A percentile compares a stretch with the other conserved stretches of the same genome.
phyloP scores from a whole-genome alignment of 1,284 basidiomycete genomes.

The Xanthoconium separans region DNA sequence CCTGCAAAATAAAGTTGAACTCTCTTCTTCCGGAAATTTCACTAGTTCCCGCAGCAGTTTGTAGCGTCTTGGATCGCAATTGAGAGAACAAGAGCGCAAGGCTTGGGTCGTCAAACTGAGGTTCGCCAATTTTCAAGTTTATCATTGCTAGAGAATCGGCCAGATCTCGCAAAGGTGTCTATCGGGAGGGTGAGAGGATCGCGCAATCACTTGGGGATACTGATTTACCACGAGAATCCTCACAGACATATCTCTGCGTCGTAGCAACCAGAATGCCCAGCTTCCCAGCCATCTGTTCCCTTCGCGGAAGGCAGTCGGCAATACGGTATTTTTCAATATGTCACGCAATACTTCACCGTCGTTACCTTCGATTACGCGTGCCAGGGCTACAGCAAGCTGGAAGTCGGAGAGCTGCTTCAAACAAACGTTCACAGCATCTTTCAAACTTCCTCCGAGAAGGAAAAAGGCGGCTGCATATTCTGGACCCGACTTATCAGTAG shows the following conservation, averaged over 20 bases:
- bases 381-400: constrained; percentile 85
- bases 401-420: constrained; percentile 87
- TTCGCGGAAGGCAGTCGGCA: constrained; percentile 81
- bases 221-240: constrained; percentile 72
- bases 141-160: constrained; percentile 53
- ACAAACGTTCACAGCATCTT: constrained; percentile 93
- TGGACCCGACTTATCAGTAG: constrained; percentile 33
- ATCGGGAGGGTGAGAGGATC: constrained; percentile 4
- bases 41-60: constrained; percentile 88
- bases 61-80: constrained; percentile 83
- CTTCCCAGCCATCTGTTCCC: constrained; percentile 96
- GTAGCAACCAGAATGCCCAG: constrained; percentile 94
- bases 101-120: constrained; percentile 89
- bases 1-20: constrained; percentile 93
- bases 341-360: constrained; percentile 76
- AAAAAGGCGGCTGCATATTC: constrained; percentile 99
- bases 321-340: constrained; percentile 71
- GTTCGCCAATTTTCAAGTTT: constrained; percentile 72
- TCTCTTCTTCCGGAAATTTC: constrained; percentile 86
- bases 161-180: constrained; percentile 80
- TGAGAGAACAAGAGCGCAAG: constrained; percentile 90
- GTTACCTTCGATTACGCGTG: constrained; percentile 81
- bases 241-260: constrained; percentile 82
- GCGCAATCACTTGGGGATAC: neutral
- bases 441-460: constrained; percentile 83